Evolutionary conservation across 495 filamentous ascomycete species (phyloP), one percentile per base, ranked within the genome.

Genomic region (Staphylotrichum longicolle): DNA sequence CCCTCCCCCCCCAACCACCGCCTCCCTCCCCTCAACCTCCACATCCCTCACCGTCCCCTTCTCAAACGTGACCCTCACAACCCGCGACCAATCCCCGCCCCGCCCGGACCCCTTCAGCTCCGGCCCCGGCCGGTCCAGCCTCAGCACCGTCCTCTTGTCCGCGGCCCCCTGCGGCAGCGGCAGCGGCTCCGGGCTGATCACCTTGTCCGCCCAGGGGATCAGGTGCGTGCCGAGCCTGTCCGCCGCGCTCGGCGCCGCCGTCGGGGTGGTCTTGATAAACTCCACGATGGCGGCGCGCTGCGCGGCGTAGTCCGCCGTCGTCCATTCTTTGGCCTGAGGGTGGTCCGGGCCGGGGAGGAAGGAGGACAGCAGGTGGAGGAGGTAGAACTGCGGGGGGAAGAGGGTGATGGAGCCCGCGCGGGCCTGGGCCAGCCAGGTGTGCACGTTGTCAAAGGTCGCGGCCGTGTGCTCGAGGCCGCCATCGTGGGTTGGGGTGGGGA

Each of bases 341-440:
- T 7, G 5, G 9, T 8, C 20, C 20, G 9, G 35, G 14, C 44
- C 7, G 12, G 5, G 40, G 73, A 92, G 71, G 61, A 89, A 91
- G 10, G 78, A 75, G 3, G 87, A 75, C 5, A 95, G 75, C 0
- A 90, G 68, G 27, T 83, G 77, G 10, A 96, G 74, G 0, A 98
- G 82, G 65, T 92, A 88, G 71, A 86, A 89, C 66, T 98, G 94
- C 3, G 94, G 94, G 34, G 94, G 94, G 67, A 91, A 96, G 1
- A 98, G 78, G 56, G 95, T 87, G 48, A 97, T 86, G 44, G 91
- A 83, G 8, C 83, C 86, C 0, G 65, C 70, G 4, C 73, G 72
- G 9, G 87, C 85, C 60, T 83, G 77, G 1, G 73, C 73, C 32
- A 96, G 74, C 90, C 93, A 97, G 42, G 80, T 79, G 7, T 74